Conservation (phyloP, 2,329 filamentous ascomycete species). For the Cadophora sp. region DNA sequence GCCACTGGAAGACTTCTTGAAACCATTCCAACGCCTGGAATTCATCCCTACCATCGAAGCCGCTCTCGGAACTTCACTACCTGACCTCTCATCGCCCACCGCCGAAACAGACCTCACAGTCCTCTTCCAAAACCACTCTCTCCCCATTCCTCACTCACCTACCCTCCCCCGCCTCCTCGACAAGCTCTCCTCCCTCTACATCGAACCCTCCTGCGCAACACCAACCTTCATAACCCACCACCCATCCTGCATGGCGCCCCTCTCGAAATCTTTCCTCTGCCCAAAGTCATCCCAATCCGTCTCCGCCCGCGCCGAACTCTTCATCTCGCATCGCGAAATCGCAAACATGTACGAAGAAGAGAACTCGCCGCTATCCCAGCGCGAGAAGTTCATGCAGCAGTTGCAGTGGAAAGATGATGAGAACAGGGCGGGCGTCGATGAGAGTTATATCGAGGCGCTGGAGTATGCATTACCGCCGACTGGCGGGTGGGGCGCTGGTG, state of each 20-base stretch:
- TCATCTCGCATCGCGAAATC: slow-evolving; percentile 79
- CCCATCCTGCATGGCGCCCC: slow-evolving; percentile 87
- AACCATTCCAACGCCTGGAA: slow-evolving; percentile 66
- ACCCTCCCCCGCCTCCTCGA: slow-evolving; percentile 79
- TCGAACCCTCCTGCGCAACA: slow-evolving; percentile 76
- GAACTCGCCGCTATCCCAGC: slow-evolving; percentile 88
- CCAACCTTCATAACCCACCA: slow-evolving; percentile 91
- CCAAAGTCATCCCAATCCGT: slow-evolving; percentile 74
- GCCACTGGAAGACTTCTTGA: slow-evolving; percentile 49
- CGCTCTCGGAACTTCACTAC: slow-evolving; percentile 57
- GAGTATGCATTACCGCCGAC: slow-evolving; percentile 94
- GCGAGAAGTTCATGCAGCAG: slow-evolving; percentile 78
- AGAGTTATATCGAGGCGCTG: slow-evolving; percentile 83
- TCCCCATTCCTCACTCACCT: slow-evolving; percentile 57
- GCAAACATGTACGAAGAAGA: slow-evolving; percentile 99
- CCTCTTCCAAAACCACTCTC: slow-evolving; percentile 57
- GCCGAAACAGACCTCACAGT: slow-evolving; percentile 65
- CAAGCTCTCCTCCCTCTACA: slow-evolving; percentile 73
- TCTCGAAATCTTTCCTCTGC: slow-evolving; percentile 86
- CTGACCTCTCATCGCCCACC: slow-evolving; percentile 50
- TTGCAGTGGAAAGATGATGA: slow-evolving; percentile 48
- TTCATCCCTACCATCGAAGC: slow-evolving; percentile 83
- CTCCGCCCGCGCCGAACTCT: slow-evolving; percentile 84
- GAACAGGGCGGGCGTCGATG: slow-evolving; percentile 49
- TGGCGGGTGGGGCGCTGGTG: slow-evolving; percentile 93